Evolutionary conservation across 1,284 basidiomycete species (phyloP).

Genomic region (Ustilago nuda): DNA sequence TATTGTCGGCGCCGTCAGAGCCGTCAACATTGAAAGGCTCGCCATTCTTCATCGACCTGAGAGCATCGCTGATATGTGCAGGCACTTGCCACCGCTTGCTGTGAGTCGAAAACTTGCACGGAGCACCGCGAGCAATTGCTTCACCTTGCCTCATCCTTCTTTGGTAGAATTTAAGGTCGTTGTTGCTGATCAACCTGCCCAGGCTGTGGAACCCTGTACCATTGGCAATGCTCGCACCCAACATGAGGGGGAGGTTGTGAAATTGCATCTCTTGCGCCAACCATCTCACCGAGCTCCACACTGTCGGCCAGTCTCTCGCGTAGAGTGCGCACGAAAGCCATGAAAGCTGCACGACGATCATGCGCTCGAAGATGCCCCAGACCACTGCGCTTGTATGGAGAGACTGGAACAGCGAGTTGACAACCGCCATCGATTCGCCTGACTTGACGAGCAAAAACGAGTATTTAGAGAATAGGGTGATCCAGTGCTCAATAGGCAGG

Average conservation of each 20-base stretch:
- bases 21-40: background rate
- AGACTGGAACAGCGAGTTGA: slow-evolving; percentile 79
- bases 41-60: slow-evolving; percentile 1
- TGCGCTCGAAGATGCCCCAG: slow-evolving; percentile 55
- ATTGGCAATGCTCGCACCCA: slow-evolving; percentile 56
- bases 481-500: slow-evolving; percentile 86
- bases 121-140: slow-evolving; percentile 48
- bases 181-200: slow-evolving; percentile 47
- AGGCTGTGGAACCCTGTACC: slow-evolving; percentile 56
- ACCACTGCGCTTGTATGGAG: slow-evolving; percentile 73
- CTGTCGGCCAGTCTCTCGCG: slow-evolving; percentile 44
- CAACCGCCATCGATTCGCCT: slow-evolving; percentile 73
- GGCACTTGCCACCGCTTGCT: slow-evolving; percentile 35
- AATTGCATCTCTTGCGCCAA: slow-evolving; percentile 61
- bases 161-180: slow-evolving; percentile 57
- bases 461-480: slow-evolving; percentile 82
- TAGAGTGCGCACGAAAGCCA: slow-evolving; percentile 65
- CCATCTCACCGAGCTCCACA: slow-evolving; percentile 52
- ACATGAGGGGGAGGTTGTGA: slow-evolving; percentile 58
- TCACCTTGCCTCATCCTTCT: slow-evolving; percentile 59
- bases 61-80: background rate
- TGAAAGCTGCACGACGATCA: slow-evolving; percentile 52
- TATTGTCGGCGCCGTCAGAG: background rate
- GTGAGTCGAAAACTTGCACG: slow-evolving; percentile 25
- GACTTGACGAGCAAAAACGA: slow-evolving; percentile 80